Evolutionary conservation across 2,329 filamentous ascomycete genomes (phyloP), one percentile per base, ranked within the genome.

Genomic region (Didymella lethalis): DNA sequence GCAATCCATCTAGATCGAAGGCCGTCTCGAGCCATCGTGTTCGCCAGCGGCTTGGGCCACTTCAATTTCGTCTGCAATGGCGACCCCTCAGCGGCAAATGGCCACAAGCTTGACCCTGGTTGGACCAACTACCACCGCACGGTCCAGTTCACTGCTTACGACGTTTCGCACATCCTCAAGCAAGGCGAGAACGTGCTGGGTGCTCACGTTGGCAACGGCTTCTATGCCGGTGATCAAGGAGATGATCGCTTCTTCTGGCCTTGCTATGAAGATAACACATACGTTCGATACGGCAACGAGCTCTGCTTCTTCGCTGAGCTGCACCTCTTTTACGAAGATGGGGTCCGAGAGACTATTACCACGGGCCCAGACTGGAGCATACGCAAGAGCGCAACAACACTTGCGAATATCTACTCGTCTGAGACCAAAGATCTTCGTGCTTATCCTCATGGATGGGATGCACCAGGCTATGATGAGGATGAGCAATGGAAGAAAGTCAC

Each of bases 171-270:
- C 2, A 69, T 72, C 11, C 54, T 81, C 1, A 59, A 29, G 0
- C 43, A 61, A 11, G 76, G 75, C 0, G 68, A 72, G 11, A 79
- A 79, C 36, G 75, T 74, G 1, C 54, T 79, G 8, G 77, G 73
- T 5, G 76, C 76, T 6, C 75, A 79, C 52, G 62, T 81, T 0
- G 65, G 64, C 2, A 81, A 82, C 31, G 80, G 80, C 0, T 82
- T 81, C 63, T 81, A 81, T 41, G 79, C 79, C 7, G 80, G 80
- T 2, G 77, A 79, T 32, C 74, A 79, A 44, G 77, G 77, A 10
- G 54, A 62, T 3, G 76, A 80, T 45, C 74, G 77, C 6, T 80
- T 79, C 66, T 79, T 80, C 63, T 79, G 77, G 78, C 77, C 77
- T 14, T 77, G 73, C 68, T 79, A 79, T 36, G 77, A 80, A 59